Conservation (phyloP, 495 filamentous ascomycete genomes). For the Talaromyces borbonicus region DNA sequence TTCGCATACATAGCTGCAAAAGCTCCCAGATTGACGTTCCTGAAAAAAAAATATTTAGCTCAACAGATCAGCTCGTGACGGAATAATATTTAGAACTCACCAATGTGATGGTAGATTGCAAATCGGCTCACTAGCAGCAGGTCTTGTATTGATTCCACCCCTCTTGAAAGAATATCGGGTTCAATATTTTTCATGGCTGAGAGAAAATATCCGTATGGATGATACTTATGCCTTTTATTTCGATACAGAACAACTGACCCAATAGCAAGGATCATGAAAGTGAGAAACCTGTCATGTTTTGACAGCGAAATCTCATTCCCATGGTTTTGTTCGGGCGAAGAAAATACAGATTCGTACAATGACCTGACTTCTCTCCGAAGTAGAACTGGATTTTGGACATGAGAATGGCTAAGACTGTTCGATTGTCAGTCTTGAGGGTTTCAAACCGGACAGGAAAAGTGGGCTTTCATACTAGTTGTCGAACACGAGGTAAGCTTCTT, state of each 20-base stretch:
- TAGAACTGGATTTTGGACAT: constrained; percentile 20
- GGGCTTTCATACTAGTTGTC: constrained; percentile 17
- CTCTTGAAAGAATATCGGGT: constrained; percentile 12
- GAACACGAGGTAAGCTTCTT: constrained; percentile 13
- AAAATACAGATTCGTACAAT: constrained; percentile 10
- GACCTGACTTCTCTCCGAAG: constrained; percentile 15
- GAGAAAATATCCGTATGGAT: constrained; percentile 22
- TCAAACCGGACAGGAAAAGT: not conserved
- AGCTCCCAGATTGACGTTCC: constrained; percentile 24
- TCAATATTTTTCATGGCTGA: constrained; percentile 18
- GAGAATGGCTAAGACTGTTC: constrained; percentile 15
- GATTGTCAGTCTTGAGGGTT: not conserved
- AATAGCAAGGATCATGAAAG: constrained; percentile 23
- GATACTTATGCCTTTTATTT: constrained; percentile 11
- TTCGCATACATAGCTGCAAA: constrained; percentile 15
- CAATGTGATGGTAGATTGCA: constrained; percentile 23
- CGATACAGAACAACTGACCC: constrained; percentile 17
- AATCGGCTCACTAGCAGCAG: constrained; percentile 18
- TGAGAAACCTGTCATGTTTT: constrained; percentile 13
- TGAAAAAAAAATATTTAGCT: not conserved
- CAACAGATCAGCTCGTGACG: not conserved
- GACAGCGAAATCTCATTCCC: not conserved
- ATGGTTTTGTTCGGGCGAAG: not conserved
- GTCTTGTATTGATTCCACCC: constrained; percentile 21
- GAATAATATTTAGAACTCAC: constrained; percentile 3